Conservation (phyloP, 202 grass and related monocot species). For the Setaria viridis region DNA sequence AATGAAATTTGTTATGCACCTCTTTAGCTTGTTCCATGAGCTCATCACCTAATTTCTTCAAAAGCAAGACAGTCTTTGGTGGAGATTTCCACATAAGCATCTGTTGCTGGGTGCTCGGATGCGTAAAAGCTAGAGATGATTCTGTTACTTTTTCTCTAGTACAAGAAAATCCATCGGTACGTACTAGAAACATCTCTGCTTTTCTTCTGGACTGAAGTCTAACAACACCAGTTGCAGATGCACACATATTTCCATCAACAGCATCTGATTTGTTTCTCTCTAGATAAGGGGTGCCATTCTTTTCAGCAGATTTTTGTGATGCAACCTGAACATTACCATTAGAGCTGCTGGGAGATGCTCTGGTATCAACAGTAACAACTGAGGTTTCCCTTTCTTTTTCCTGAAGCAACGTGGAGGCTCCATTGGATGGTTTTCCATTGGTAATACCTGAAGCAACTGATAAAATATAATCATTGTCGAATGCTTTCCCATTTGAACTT, state of each 20-base stretch:
- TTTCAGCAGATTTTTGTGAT: constrained; percentile 52
- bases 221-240: constrained; percentile 85
- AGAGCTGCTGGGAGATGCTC: constrained; percentile 42
- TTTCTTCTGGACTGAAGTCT: constrained; percentile 93
- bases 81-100: constrained; percentile 99
- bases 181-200: constrained; percentile 98
- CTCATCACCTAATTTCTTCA: constrained; percentile 94
- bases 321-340: constrained; percentile 50
- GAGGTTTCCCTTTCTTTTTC: constrained; percentile 41
- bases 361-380: constrained; percentile 51
- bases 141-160: constrained; percentile 99
- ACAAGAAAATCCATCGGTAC: constrained; percentile 98
- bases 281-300: constrained; percentile 46
- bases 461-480: constrained; percentile 62
- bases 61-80: constrained; percentile 87
- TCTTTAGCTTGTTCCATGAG: constrained; percentile 99
- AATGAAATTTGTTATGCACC: constrained; percentile 52
- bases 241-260: constrained; percentile 82
- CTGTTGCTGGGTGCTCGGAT: constrained; percentile 96
- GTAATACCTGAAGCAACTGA: constrained; percentile 57
- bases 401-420: constrained; percentile 52
- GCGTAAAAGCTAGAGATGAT: constrained; percentile 94
- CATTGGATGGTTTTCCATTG: constrained; percentile 61
- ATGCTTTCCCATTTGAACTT: constrained; percentile 54
- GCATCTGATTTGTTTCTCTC: constrained; percentile 48